Evolutionary conservation across 192 early-diverging fungal genomes (phyloP).

Genomic region (Gigaspora rosea): DNA sequence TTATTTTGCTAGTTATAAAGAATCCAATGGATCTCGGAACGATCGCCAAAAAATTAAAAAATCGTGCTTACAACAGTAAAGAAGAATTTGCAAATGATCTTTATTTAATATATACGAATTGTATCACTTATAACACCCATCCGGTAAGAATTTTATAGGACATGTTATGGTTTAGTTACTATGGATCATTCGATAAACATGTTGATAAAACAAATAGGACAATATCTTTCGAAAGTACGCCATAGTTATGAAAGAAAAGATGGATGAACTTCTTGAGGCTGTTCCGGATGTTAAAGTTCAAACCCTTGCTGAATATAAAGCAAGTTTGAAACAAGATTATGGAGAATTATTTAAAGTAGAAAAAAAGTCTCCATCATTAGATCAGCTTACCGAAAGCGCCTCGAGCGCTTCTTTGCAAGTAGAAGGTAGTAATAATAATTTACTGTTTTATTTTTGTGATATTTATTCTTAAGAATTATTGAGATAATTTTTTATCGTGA

Average conservation of each 20-base stretch:
- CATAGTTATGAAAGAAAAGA: slow-evolving; percentile 75
- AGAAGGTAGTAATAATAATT: too few relatives aligned
- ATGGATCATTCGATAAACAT: background rate
- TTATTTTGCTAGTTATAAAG: slow-evolving; percentile 68
- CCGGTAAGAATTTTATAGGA: slow-evolving; percentile 47
- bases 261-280: slow-evolving; percentile 70
- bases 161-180: background rate
- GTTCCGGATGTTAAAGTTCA: slow-evolving; percentile 83
- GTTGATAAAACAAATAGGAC: slow-evolving; percentile 47
- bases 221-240: slow-evolving; percentile 88
- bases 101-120: slow-evolving; percentile 90
- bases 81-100: slow-evolving; percentile 85
- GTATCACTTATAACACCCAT: slow-evolving; percentile 86
- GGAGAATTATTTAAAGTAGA: slow-evolving; percentile 32
- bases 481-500: too few relatives aligned
- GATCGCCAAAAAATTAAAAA: slow-evolving; percentile 86
- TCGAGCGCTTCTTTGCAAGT: too few relatives aligned
- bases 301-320: slow-evolving; percentile 48
- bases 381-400: too few relatives aligned
- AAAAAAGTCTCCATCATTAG: too few relatives aligned
- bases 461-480: too few relatives aligned
- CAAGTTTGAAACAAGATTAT: slow-evolving; percentile 11
- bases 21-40: slow-evolving; percentile 94
- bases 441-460: too few relatives aligned
- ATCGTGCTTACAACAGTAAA: slow-evolving; percentile 82